Percentiles rank a stretch among this genome's conserved stretches.
Conservation (phyloP, 1,284 basidiomycete genomes). For the Cryptococcus sp. region DNA sequence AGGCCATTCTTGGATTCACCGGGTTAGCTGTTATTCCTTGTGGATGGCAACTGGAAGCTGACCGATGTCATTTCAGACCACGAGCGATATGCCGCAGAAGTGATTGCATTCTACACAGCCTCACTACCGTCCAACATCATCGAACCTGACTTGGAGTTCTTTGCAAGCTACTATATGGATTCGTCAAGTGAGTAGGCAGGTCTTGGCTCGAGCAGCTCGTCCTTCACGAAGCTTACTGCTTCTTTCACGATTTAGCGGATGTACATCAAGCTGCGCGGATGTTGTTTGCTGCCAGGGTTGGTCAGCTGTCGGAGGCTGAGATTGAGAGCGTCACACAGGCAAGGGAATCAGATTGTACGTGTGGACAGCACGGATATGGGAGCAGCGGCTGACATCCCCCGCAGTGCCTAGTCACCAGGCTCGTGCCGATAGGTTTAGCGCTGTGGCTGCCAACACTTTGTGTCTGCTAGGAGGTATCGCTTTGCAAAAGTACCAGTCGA, state of each 20-base stretch:
- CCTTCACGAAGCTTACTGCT: conserved; percentile 1
- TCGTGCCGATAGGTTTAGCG: conserved; percentile 57
- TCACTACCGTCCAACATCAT: conserved; percentile 61
- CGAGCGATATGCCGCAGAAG: conserved; percentile 62
- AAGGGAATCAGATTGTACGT: conserved; percentile 25
- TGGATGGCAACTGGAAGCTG: conserved; percentile 3
- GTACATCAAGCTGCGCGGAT: conserved; percentile 68
- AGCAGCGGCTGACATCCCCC: neutral
- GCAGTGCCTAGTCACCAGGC: conserved; percentile 69
- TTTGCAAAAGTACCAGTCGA: conserved; percentile 70
- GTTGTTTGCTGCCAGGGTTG: conserved; percentile 70
- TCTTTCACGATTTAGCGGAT: conserved; percentile 54
- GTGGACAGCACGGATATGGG: neutral
- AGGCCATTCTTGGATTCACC: conserved; percentile 68
- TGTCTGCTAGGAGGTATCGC: conserved; percentile 81
- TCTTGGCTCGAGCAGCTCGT: neutral
- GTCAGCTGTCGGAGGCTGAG: conserved; percentile 64
- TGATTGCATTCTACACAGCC: conserved; percentile 72
- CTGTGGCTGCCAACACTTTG: conserved; percentile 63
- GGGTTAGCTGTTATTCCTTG: conserved; percentile 52
- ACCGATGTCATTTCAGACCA: conserved; percentile 54
- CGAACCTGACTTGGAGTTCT: conserved; percentile 65
- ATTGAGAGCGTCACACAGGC: conserved; percentile 57
- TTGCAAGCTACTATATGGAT: conserved; percentile 73
- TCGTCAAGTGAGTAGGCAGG: conserved; percentile 57